Percentiles rank a stretch among this genome's conserved stretches.
These are phyloP conservation scores for Hypocreales sp. DNA, from an alignment of 2,329 filamentous ascomycete species.

Conservation along the genomic window DNA sequence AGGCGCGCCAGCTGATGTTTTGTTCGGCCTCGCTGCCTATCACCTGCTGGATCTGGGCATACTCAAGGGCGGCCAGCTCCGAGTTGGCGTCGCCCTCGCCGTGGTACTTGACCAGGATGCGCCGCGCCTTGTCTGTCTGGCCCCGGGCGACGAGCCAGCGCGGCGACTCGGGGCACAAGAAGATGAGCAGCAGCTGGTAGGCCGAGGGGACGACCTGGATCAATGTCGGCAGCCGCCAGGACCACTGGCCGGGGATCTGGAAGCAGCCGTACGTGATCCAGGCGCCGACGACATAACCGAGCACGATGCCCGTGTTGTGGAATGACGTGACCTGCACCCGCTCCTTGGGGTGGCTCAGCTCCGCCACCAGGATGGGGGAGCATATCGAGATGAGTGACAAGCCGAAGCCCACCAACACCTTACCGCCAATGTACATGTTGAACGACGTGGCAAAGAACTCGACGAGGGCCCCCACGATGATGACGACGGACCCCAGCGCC, in stretches of 20 bases:
- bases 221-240: conserved; percentile 36
- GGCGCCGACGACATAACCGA: conserved; percentile 21
- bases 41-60: conserved; percentile 31
- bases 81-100: conserved; percentile 27
- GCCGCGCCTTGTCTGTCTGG: conserved; percentile 29
- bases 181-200: conserved; percentile 26
- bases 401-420: conserved; percentile 20
- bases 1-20: conserved; percentile 26
- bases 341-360: conserved; percentile 24
- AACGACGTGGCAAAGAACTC: conserved; percentile 19
- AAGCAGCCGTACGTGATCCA: conserved; percentile 20
- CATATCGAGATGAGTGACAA: conserved; percentile 23
- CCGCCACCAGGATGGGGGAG: conserved; percentile 25
- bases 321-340: conserved; percentile 21
- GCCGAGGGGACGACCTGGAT: conserved; percentile 30
- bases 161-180: conserved; percentile 43
- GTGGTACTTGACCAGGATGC: conserved; percentile 35
- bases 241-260: conserved; percentile 20
- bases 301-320: conserved; percentile 24
- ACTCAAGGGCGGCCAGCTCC: conserved; percentile 29
- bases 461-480: conserved; percentile 19
- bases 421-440: conserved; percentile 21
- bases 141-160: conserved; percentile 40
- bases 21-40: conserved; percentile 13
- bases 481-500: conserved; percentile 20